These are phyloP conservation scores for Linderina pennispora DNA, from an alignment of 192 early-diverging fungal species.

Conservation along the genomic window DNA sequence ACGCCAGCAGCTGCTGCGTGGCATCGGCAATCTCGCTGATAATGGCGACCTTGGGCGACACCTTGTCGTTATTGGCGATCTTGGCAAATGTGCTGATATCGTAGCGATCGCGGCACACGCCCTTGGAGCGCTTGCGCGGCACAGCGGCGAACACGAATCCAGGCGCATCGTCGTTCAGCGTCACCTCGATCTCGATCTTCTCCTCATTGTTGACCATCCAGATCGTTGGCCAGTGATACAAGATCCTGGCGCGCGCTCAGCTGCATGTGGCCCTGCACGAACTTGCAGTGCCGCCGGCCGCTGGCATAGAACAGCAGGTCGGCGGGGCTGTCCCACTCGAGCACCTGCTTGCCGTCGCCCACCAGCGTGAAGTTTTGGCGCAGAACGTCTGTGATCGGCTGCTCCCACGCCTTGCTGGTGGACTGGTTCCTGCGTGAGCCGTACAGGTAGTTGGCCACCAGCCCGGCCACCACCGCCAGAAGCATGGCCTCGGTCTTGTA, in stretches of 20 bases:
- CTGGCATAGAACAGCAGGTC: slow-evolving; percentile 74
- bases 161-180: slow-evolving; percentile 34
- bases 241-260: slow-evolving; percentile 40
- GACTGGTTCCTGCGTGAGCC: slow-evolving; percentile 34
- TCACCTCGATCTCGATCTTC: slow-evolving; percentile 38
- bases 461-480: slow-evolving; percentile 10
- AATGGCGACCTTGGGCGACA: slow-evolving; percentile 41
- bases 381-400: slow-evolving; percentile 34
- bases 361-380: slow-evolving; percentile 67
- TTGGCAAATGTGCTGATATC: slow-evolving; percentile 50
- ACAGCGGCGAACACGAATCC: slow-evolving; percentile 70
- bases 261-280: slow-evolving; percentile 59
- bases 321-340: slow-evolving; percentile 60
- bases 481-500: slow-evolving; percentile 30
- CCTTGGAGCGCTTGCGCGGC: slow-evolving; percentile 47
- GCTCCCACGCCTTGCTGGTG: slow-evolving; percentile 17
- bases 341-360: slow-evolving; percentile 52
- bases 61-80: slow-evolving; percentile 5
- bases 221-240: slow-evolving; percentile 38
- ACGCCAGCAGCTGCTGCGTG: slow-evolving; percentile 44
- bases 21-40: slow-evolving; percentile 57
- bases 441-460: slow-evolving; percentile 45
- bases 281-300: slow-evolving; percentile 64
- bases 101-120: slow-evolving; percentile 57
- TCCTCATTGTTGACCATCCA: slow-evolving; percentile 32